phyloP scores from a whole-genome alignment of 495 filamentous ascomycete species.

The Pseudevernia furfuracea region DNA sequence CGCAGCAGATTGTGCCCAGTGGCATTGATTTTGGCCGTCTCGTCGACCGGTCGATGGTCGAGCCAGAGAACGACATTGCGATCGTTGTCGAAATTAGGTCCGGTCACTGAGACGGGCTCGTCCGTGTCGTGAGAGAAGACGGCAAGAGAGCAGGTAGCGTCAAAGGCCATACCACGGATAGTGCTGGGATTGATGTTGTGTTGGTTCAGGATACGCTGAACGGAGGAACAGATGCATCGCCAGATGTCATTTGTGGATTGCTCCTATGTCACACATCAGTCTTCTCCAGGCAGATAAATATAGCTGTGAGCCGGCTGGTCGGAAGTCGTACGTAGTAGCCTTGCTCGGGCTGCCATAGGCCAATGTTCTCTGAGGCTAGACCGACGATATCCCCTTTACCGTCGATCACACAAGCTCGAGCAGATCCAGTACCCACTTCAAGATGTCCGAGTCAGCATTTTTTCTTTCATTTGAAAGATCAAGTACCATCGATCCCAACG shows the following conservation, averaged over 20 bases:
- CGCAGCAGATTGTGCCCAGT: conserved; percentile 87
- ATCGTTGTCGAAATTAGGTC: conserved; percentile 75
- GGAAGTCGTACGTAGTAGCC: conserved; percentile 66
- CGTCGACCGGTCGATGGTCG: conserved; percentile 81
- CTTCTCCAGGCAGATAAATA: conserved; percentile 5
- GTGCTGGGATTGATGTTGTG: conserved; percentile 64
- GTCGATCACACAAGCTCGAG: conserved; percentile 90
- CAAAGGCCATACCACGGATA: conserved; percentile 87
- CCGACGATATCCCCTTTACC: conserved; percentile 85
- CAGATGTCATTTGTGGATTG: conserved; percentile 98
- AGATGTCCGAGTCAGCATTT: conserved; percentile 40
- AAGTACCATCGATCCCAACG: conserved; percentile 4
- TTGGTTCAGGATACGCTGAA: conserved; percentile 67
- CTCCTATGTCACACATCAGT: conserved; percentile 51
- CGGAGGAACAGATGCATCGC: conserved; percentile 77
- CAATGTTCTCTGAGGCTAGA: conserved; percentile 81
- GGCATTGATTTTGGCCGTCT: conserved; percentile 84
- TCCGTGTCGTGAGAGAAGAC: conserved; percentile 85
- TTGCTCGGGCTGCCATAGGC: conserved; percentile 85
- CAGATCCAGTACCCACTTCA: conserved; percentile 93
- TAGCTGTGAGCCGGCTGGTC: conserved; percentile 9
- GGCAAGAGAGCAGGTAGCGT: conserved; percentile 90
- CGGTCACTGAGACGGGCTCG: conserved; percentile 81
- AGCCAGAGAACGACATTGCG: conserved; percentile 90
- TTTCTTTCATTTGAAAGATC: conserved; percentile 27